A percentile compares a stretch with the other conserved stretches of the same genome.
Conservation (phyloP, 2,329 filamentous ascomycete species). For the Leptographium lundbergii region DNA sequence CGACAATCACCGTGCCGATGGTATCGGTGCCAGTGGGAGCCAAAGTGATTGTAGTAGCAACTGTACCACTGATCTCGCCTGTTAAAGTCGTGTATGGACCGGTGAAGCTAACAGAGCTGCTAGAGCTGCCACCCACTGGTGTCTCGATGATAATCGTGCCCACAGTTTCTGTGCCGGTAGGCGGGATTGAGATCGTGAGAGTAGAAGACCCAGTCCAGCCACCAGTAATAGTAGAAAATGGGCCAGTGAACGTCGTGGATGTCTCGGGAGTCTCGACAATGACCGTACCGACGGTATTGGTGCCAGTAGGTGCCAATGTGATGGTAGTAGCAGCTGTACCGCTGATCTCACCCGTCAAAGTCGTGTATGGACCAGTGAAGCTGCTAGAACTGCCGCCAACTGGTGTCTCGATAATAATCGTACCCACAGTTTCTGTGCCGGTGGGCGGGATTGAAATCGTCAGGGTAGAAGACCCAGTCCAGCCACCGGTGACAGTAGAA, state of each 20-base stretch:
- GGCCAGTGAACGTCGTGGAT: constrained; percentile 1
- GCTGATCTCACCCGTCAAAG: constrained; percentile 10
- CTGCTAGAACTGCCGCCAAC: neutral
- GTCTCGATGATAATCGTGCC: constrained; percentile 10
- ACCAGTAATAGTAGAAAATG: constrained; percentile 7
- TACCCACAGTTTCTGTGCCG: constrained; percentile 5
- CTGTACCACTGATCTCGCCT: constrained; percentile 7
- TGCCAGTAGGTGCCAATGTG: constrained; percentile 7
- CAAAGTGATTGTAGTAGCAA: constrained; percentile 1
- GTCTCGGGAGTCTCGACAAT: constrained; percentile 6
- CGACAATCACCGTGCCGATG: constrained; percentile 9
- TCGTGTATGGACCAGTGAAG: constrained; percentile 12
- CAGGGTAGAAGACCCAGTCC: constrained; percentile 2
- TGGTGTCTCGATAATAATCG: constrained; percentile 7
- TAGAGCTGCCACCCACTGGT: neutral
- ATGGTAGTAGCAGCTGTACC: constrained; percentile 8
- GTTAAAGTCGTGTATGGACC: constrained; percentile 11
- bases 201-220: constrained; percentile 4
- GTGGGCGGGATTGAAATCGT: constrained; percentile 7
- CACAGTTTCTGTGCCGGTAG: constrained; percentile 2
- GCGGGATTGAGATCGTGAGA: constrained; percentile 5
- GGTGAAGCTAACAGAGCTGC: neutral
- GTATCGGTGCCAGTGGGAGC: neutral
- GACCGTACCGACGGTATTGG: constrained; percentile 6
- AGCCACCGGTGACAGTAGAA: constrained; percentile 7